These are phyloP conservation scores for Neonectria ditissima DNA, from an alignment of 2,329 filamentous ascomycete species.

Conservation along the genomic window DNA sequence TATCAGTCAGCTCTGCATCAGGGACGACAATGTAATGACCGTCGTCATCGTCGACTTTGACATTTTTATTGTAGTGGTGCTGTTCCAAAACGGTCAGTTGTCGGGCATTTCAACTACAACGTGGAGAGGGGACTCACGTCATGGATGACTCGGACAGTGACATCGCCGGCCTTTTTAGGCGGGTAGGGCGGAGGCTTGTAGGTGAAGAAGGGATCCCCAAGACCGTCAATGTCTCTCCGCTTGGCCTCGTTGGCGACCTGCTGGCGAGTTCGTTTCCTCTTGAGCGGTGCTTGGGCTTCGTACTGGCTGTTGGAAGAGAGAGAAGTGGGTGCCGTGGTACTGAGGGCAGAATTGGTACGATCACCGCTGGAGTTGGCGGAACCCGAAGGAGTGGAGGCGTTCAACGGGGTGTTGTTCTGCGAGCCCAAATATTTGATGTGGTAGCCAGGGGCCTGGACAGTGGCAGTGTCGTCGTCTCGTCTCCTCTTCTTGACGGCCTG, in stretches of 20 bases:
- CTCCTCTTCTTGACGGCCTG: slow-evolving; percentile 81
- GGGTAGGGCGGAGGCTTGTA: slow-evolving; percentile 91
- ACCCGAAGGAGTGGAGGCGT: slow-evolving; percentile 72
- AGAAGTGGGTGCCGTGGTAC: slow-evolving; percentile 92
- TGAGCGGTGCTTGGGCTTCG: slow-evolving; percentile 78
- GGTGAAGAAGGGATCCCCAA: slow-evolving; percentile 77
- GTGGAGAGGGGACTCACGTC: slow-evolving; percentile 65
- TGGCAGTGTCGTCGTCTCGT: slow-evolving; percentile 67
- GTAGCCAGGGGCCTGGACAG: slow-evolving; percentile 71
- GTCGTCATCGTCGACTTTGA: slow-evolving; percentile 94
- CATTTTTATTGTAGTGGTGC: slow-evolving; percentile 62
- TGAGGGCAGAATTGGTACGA: slow-evolving; percentile 81
- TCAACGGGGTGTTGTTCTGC: slow-evolving; percentile 77
- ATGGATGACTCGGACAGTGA: slow-evolving; percentile 70
- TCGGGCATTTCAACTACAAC: background rate
- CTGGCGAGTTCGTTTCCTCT: slow-evolving; percentile 88
- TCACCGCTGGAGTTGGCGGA: slow-evolving; percentile 86
- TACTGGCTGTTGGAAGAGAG: slow-evolving; percentile 71
- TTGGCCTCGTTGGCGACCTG: slow-evolving; percentile 86
- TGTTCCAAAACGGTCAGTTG: slow-evolving; percentile 31
- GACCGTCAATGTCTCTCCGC: slow-evolving; percentile 77
- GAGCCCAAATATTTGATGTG: slow-evolving; percentile 79
- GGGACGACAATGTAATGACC: slow-evolving; percentile 96
- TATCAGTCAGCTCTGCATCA: slow-evolving; percentile 85
- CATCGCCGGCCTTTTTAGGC: slow-evolving; percentile 88